Evolutionary conservation across 2,329 filamentous ascomycete species (phyloP), one percentile per base, ranked within the genome.

Genomic region (Dryadomyces sulphureus): DNA sequence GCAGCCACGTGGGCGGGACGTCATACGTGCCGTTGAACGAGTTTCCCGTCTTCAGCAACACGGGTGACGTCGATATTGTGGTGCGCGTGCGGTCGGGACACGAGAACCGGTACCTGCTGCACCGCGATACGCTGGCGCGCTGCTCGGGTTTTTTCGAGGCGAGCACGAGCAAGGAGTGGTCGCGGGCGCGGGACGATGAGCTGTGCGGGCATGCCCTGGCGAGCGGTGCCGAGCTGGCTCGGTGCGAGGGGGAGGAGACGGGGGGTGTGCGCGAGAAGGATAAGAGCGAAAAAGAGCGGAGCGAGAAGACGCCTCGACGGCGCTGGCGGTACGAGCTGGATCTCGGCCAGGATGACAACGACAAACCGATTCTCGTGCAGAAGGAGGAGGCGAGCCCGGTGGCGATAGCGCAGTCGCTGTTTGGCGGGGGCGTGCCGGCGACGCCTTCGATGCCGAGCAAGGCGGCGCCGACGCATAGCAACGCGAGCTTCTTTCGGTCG

Each of bases 61-160:
- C 84, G 34, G 90, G 90, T 58, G 89, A 96, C 63, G 87, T 95
- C 57, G 90, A 96, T 64, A 88, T 96, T 51, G 59, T 90, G 46
- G 75, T 95, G 56, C 75, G 72, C 57, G 59, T 62, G 16, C 73
- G 77, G 14, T 68, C 82, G 45, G 72, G 76, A 50, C 77, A 79
- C 58, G 83, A 92, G 63, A 84, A 86, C 59, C 75, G 84, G 50
- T 96, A 95, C 60, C 71, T 95, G 41, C 72, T 96, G 47, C 90
- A 96, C 65, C 75, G 81, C 49, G 74, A 95, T 57, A 94, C 90
- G 36, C 68, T 96, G 54, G 81, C 84, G 27, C 84, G 93, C 62
- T 94, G 84, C 57, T 94, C 88, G 6, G 88, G 87, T 16, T 95
- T 94, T 68, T 96, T 96, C 60, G 86, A 94, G 62, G 83, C 84